These are phyloP conservation scores for Chlamydomonas sp. DNA, from an alignment of 139 green algal species.

Conservation along the genomic window DNA sequence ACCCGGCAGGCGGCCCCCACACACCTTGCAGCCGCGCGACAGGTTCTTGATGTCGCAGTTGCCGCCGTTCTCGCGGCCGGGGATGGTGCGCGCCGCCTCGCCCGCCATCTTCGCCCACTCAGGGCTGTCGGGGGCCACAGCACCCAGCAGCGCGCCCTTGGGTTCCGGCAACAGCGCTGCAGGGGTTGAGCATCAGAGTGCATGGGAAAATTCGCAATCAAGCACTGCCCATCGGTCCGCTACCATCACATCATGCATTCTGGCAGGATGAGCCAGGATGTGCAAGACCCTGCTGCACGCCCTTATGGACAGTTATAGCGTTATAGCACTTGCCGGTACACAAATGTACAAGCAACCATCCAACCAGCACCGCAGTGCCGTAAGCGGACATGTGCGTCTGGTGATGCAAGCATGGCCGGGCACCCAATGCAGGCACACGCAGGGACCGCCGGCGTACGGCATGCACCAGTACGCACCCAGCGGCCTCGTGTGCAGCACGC, in stretches of 20 bases:
- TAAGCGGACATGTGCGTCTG: too few species aligned
- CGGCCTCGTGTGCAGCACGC: constrained; percentile 72
- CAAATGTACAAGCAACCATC: too few species aligned
- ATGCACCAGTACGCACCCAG: constrained; percentile 50
- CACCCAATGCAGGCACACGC: too few species aligned
- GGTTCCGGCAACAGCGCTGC: constrained; percentile 71
- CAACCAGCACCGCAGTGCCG: too few species aligned
- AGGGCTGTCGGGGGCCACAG: constrained; percentile 26
- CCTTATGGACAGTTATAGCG: too few species aligned
- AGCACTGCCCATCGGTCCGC: too few species aligned
- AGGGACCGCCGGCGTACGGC: too few species aligned
- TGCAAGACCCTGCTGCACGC: too few species aligned
- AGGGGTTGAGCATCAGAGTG: background rate
- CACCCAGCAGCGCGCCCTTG: constrained; percentile 66
- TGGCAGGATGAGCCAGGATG: too few species aligned
- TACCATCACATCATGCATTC: too few species aligned
- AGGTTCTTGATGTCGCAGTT: constrained; percentile 91
- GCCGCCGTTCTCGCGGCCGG: constrained; percentile 71
- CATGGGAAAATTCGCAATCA: background rate
- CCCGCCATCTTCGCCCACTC: constrained; percentile 61
- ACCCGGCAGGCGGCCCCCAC: background rate
- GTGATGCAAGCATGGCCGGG: too few species aligned
- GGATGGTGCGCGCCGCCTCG: constrained; percentile 80
- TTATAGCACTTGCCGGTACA: too few species aligned
- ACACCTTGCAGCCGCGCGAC: constrained; percentile 28